phyloP scores from a whole-genome alignment of 441 rosid genomes.

The Populus tomentosa region DNA sequence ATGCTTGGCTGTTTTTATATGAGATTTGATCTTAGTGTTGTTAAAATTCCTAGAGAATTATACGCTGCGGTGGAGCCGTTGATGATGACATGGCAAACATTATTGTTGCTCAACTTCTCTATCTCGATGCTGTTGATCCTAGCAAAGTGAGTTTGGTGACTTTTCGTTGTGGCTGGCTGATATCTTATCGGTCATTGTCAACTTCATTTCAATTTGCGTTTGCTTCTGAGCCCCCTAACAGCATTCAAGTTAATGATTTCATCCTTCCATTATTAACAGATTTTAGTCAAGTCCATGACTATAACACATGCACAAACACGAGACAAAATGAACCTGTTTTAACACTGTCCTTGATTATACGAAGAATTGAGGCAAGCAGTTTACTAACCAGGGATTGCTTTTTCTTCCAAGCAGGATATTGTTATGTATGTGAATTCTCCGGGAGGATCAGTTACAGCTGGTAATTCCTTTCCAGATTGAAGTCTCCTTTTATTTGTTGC shows the following conservation, averaged over 20 bases:
- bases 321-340: neutral
- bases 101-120: slow-evolving; percentile 91
- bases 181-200: neutral
- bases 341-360: neutral
- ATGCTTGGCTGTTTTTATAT: neutral
- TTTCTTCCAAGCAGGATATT: slow-evolving; percentile 61
- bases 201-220: slow-evolving; percentile 1
- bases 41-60: slow-evolving; percentile 60
- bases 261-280: neutral
- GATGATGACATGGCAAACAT: slow-evolving; percentile 98
- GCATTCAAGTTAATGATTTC: neutral
- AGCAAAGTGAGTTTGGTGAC: slow-evolving; percentile 48
- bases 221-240: neutral
- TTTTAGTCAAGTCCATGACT: neutral
- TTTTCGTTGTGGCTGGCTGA: neutral
- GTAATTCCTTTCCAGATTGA: slow-evolving; percentile 32
- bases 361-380: neutral
- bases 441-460: slow-evolving; percentile 99
- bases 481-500: neutral
- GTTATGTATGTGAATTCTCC: slow-evolving; percentile 97
- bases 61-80: slow-evolving; percentile 95
- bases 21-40: neutral
- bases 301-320: neutral
- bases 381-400: slow-evolving; percentile 8
- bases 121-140: slow-evolving; percentile 95